Evolutionary conservation across 1,284 basidiomycete species (phyloP), one percentile per base, ranked within the genome.

Genomic region (Ustilago nuda): DNA sequence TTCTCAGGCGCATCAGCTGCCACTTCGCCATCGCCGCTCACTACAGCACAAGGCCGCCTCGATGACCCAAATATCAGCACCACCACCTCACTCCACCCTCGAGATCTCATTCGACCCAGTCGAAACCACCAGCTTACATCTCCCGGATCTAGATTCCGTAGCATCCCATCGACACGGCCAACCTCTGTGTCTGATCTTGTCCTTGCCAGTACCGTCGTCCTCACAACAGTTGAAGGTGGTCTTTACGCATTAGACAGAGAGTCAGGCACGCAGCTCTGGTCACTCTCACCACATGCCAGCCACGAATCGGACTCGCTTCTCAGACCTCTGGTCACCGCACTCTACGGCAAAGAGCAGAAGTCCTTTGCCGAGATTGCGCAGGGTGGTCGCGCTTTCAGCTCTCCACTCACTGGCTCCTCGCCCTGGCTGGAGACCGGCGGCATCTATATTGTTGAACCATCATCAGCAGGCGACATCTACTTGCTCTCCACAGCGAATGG

Each of bases 221-320:
- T 94, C 13, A 92, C 94, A 4, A 93, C 93, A 8, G 90, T 95
- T n/a, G 94, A 96, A 86, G 94, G 94, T 30, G 92, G 91, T 69
- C 91, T 96, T 53, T 93, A 94, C 87, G 94, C 93, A 0, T 87
- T 96, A 70, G 93, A 94, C 83, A 88, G 94, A 65, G 90, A 91
- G 0, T 91, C 91, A 0, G 94, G 94, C 30, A 64, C 59, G 6
- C 66, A 59, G 52, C 71, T 82, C 23, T 85, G 84, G 84, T 64
- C 70, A 4, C 58, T 85, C 19, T 66, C 77, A 11, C 68, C 73
- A 4, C 64, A 70, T 12, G 32, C 64, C 35, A 69, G 66, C 43
- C 75, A 77, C 37, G 62, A 72, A 45, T 72, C 75, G 19, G 71
- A 80, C 52, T 66, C 66, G 37, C 69, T 77, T 33, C 61, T 77